Evolutionary conservation across 2,329 filamentous ascomycete genomes (phyloP).

Genomic region (Hypoxylon sp.): DNA sequence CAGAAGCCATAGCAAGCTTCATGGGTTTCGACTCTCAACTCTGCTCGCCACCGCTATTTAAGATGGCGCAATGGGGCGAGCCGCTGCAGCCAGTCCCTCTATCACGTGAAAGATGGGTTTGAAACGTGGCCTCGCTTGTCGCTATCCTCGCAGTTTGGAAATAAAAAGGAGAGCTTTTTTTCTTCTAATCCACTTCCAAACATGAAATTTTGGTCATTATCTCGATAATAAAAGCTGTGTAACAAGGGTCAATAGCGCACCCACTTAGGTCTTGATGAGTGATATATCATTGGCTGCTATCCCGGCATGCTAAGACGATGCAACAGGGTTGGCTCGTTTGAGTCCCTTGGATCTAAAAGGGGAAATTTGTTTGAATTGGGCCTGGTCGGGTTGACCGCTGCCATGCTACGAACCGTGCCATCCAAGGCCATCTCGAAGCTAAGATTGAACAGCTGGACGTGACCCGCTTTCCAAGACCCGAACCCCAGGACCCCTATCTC

Average conservation of each 20-base stretch:
- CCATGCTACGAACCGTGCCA: slow-evolving; percentile 34
- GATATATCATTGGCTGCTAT: slow-evolving; percentile 16
- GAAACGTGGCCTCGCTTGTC: neutral
- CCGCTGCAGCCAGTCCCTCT: neutral
- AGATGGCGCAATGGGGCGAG: neutral
- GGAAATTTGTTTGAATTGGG: slow-evolving; percentile 28
- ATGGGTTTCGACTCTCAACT: neutral
- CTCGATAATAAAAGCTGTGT: slow-evolving; percentile 28
- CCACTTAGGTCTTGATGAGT: slow-evolving; percentile 11
- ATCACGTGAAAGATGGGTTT: neutral
- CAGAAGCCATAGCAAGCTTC: neutral
- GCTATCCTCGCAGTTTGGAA: neutral
- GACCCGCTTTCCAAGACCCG: slow-evolving; percentile 35
- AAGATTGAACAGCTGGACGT: slow-evolving; percentile 10
- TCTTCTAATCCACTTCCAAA: slow-evolving; percentile 8
- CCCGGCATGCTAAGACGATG: slow-evolving; percentile 14
- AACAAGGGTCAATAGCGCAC: slow-evolving; percentile 12
- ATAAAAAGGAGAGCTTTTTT: neutral
- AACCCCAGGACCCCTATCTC: slow-evolving; percentile 38
- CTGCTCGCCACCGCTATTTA: neutral
- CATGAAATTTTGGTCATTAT: slow-evolving; percentile 7
- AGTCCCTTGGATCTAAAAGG: slow-evolving; percentile 30
- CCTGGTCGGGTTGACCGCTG: slow-evolving; percentile 16
- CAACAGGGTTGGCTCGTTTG: slow-evolving; percentile 32
- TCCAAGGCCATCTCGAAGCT: slow-evolving; percentile 20